Conservation (phyloP, 148 eudicot species). For the Chenopodium album region DNA sequence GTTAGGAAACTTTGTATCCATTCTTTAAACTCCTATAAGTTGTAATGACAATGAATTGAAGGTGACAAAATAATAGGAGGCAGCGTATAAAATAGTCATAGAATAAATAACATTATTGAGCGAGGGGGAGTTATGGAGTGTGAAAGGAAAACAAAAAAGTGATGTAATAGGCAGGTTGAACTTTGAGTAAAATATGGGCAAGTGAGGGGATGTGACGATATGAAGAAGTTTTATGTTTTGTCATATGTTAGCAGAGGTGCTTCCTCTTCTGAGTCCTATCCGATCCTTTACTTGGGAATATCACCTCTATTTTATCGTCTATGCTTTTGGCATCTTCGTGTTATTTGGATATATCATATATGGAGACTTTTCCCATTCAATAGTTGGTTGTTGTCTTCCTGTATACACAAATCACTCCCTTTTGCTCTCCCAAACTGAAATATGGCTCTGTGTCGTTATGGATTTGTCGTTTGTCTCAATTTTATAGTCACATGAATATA, state of each 20-base stretch:
- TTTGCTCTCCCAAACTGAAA: not conserved
- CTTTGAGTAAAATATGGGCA: not conserved
- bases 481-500: not conserved
- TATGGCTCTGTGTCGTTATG: not conserved
- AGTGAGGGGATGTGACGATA: not conserved
- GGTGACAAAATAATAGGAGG: not conserved
- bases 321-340: too few relatives aligned
- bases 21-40: too few relatives aligned
- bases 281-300: slow-evolving; percentile 1
- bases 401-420: not conserved
- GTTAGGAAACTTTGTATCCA: not conserved
- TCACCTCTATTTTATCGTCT: not conserved
- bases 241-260: not conserved
- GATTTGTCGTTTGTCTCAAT: not conserved
- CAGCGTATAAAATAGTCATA: not conserved
- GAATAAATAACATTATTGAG: not conserved
- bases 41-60: not conserved
- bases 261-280: not conserved
- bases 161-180: not conserved
- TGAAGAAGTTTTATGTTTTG: not conserved
- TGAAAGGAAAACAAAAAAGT: not conserved
- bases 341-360: not conserved
- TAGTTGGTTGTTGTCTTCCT: not conserved
- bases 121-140: not conserved
- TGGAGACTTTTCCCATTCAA: not conserved